Base-by-base conservation (phyloP, 2,329 filamentous ascomycete genomes). In the Annulohypoxylon truncatum region DNA sequence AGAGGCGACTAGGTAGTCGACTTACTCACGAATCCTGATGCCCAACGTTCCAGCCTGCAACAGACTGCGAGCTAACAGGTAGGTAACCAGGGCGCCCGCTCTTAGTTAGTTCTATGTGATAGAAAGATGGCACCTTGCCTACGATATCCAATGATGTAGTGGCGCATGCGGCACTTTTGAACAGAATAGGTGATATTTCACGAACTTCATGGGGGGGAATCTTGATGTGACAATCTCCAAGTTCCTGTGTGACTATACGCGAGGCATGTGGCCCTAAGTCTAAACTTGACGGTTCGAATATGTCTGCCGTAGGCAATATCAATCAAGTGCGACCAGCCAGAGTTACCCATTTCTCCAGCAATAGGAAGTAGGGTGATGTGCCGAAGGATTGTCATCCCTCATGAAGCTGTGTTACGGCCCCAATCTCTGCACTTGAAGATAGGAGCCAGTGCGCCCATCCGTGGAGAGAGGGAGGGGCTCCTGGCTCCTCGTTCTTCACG, bases 351-450 rank as follows among this genome's bases (percentile, higher is more conserved):
- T 52, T 54, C 31, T 50, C 40, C 50, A 56, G 55, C 38, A 52
- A 56, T 52, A 53, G n/a, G 42, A 50, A 44, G 31, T 8, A 28
- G 53, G 24, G 40, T 38, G 48, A 53, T 66, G 40, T 66, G 47
- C 59, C 55, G 66, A 66, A 68, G 66, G 62, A 66, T 66, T 61
- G 26, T 35, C 33, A 58, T 40, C 59, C 46, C 53, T 63, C 59
- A 61, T 53, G 65, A 63, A 56, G 53, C 63, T 66, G 59, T 59
- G 58, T 28, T 35, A 56, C 59, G 28, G 38, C 48, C 51, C 55
- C 28, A 48, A 48, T 59, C 55, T 57, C 44, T 55, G 24, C 33
- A 42, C 48, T 60, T 44, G 18, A 62, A 28, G 48, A 63, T 59
- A 62, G 48, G 46, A 42, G 53, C 12, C 28, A 50, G 44, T 40